Base-by-base conservation (phyloP, 2,329 filamentous ascomycete genomes). In the Microdochium bolleyi region DNA sequence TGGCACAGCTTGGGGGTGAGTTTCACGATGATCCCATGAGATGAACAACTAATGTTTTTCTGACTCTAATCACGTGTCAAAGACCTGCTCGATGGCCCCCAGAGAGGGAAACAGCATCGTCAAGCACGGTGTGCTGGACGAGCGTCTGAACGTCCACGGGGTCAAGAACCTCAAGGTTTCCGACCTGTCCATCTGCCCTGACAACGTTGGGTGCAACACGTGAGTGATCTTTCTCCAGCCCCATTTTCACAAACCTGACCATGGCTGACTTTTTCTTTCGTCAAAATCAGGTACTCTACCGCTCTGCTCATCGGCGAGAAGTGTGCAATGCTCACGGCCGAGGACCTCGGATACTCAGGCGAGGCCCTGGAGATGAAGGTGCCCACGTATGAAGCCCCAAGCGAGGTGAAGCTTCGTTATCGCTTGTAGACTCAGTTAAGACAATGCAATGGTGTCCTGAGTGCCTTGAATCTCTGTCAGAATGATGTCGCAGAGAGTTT, bases 271-370 rank as follows among this genome's bases (percentile, higher is more conserved):
- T n/a, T n/a, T n/a, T n/a, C n/a, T n/a, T n/a, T n/a, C n/a, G n/a
- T 61, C 44, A 19, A 16, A 3, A 11, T 70, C 57, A 82, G 79
- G 14, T 84, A 84, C 66, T 79, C 81, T 56, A 89, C 85, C 34
- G 87, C 87, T 4, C 75, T 90, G 10, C 75, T 89, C 50, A 89
- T 90, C 55, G 87, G 86, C 38, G 87, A 90, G 74, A 90, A 89
- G 74, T 83, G 79, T 51, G 83, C 85, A 2, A 71, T 87, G 55
- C 77, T 91, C 22, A 77, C 82, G 1, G 87, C 78, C 9, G 87
- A 91, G 67, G 87, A 91, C 58, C 71, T 91, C 19, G 87, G 85
- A 3, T 90, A 91, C 69, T 83, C 79, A 34, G 88, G 88, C 27
- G 74, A 75, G 27, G 87, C 84, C 10, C 73, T 92, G 56, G 84